A percentile compares a stretch with the other conserved stretches of the same genome.
These are phyloP conservation scores for Tetraselmis striata DNA, from an alignment of 139 green algal genomes.

Conservation along the genomic window DNA sequence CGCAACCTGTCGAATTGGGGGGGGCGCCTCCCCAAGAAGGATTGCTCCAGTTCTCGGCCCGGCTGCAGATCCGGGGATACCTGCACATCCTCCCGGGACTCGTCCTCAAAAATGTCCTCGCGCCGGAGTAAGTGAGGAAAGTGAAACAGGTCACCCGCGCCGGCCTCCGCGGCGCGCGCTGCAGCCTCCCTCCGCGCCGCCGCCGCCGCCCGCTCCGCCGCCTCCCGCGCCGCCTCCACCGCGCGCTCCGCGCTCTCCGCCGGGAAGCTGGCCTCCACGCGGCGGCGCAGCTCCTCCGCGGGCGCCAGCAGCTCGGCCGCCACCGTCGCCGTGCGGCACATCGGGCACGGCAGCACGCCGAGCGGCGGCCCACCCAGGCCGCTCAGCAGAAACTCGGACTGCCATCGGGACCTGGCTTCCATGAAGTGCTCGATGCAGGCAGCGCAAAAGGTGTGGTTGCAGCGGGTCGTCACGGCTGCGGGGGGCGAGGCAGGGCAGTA, in stretches of 20 bases:
- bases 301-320: not conserved
- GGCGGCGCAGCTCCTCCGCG: not conserved
- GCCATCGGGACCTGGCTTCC: too few relatives aligned
- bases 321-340: not conserved
- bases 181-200: too few relatives aligned
- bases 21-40: too few relatives aligned
- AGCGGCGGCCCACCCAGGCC: not conserved
- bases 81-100: too few relatives aligned
- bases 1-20: too few relatives aligned
- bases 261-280: not conserved
- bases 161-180: too few relatives aligned
- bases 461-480: not conserved
- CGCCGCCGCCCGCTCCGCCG: not conserved
- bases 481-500: not conserved
- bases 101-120: too few relatives aligned
- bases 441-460: not conserved
- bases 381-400: too few relatives aligned
- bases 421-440: not conserved
- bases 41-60: too few relatives aligned
- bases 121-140: too few relatives aligned
- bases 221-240: not conserved
- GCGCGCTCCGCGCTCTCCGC: not conserved
- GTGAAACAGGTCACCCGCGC: too few relatives aligned
- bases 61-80: too few relatives aligned
- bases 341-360: not conserved